Percentiles rank a stretch among this genome's conserved stretches.
Evolutionary conservation across 2,329 filamentous ascomycete species (phyloP).

Genomic region (Chaetomiaceae sp.): DNA sequence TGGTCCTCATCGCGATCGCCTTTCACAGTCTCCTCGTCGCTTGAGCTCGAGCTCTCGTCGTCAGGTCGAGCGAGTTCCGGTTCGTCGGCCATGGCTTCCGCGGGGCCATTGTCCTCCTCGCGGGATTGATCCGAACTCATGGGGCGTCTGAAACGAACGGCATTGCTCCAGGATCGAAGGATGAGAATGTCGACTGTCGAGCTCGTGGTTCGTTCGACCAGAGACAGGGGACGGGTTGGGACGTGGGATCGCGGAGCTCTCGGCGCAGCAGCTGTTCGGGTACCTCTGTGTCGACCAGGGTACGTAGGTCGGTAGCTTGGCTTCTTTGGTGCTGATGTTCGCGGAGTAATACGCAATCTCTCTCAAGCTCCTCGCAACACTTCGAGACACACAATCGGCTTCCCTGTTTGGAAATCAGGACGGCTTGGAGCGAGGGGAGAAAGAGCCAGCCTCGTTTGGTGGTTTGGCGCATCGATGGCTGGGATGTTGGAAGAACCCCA

Average conservation of each 20-base stretch:
- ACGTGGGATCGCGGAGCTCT: too few species aligned
- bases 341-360: too few species aligned
- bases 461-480: neutral
- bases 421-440: neutral
- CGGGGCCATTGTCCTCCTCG: constrained; percentile 54
- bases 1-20: constrained; percentile 34
- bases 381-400: neutral
- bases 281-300: too few species aligned
- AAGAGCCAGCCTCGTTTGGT: neutral
- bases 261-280: too few species aligned
- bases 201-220: neutral
- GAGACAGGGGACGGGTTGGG: too few species aligned
- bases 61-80: constrained; percentile 40
- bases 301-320: too few species aligned
- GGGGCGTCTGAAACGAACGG: constrained; percentile 38
- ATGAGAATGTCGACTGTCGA: constrained; percentile 18
- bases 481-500: neutral
- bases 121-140: constrained; percentile 67
- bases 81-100: constrained; percentile 44
- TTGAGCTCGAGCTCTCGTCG: constrained; percentile 38
- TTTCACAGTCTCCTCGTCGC: constrained; percentile 41
- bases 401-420: too few species aligned
- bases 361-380: neutral
- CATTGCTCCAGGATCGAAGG: constrained; percentile 26
- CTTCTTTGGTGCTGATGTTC: too few species aligned